Percentiles rank a stretch among this genome's conserved stretches.
These are phyloP conservation scores for Talaromyces stipitatus DNA, from an alignment of 495 filamentous ascomycete species.

Conservation along the genomic window DNA sequence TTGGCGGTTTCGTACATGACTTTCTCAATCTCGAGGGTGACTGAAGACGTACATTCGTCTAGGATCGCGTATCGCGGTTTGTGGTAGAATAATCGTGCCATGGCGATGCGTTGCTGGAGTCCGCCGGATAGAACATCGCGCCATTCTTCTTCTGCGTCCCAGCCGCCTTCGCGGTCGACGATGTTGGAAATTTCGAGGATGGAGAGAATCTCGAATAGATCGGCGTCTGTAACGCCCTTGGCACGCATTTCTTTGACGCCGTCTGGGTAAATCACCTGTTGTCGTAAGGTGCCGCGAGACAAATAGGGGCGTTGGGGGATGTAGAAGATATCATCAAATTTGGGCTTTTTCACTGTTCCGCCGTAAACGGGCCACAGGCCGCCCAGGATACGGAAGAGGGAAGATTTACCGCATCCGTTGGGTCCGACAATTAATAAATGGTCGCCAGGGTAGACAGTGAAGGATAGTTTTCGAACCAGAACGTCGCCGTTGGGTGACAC, in stretches of 20 bases:
- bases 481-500: conserved; percentile 95
- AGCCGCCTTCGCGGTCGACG: conserved; percentile 73
- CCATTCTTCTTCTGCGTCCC: conserved; percentile 97
- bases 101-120: conserved; percentile 93
- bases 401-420: conserved; percentile 95
- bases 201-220: conserved; percentile 67
- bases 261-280: conserved; percentile 96
- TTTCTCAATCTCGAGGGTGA: conserved; percentile 89
- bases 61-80: conserved; percentile 82
- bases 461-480: conserved; percentile 73
- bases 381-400: conserved; percentile 90
- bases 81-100: conserved; percentile 96
- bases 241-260: conserved; percentile 76
- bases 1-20: conserved; percentile 98
- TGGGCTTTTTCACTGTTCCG: conserved; percentile 82
- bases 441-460: conserved; percentile 75
- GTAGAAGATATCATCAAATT: conserved; percentile 90
- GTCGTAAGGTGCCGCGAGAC: conserved; percentile 76
- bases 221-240: conserved; percentile 74
- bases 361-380: conserved; percentile 99
- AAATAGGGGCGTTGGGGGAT: conserved; percentile 95
- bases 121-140: conserved; percentile 83
- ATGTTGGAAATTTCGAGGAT: conserved; percentile 76
- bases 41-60: conserved; percentile 90
- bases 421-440: conserved; percentile 94